phyloP scores from a whole-genome alignment of 495 filamentous ascomycete genomes.

The Trichocladium antarcticum region DNA sequence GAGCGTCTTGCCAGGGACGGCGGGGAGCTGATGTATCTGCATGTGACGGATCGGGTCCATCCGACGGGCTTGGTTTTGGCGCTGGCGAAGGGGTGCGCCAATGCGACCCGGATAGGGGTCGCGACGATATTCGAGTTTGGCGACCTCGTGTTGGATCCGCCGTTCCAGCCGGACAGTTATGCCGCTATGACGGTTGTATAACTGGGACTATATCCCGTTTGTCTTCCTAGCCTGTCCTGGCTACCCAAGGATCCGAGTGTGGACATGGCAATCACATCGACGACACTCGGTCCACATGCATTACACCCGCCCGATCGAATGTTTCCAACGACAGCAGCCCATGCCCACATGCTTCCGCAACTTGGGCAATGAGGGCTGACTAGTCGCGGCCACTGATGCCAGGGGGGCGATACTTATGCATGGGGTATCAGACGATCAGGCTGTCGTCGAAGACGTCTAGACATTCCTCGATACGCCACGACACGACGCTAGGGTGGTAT shows the following conservation, averaged over 20 bases:
- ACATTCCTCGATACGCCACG: background rate
- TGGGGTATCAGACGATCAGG: constrained; percentile 1
- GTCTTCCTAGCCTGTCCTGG: too few species aligned
- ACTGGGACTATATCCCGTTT: too few species aligned
- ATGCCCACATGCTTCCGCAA: background rate
- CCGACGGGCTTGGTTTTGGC: background rate
- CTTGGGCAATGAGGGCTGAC: background rate
- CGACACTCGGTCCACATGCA: background rate
- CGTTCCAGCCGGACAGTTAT: background rate
- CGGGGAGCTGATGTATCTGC: background rate
- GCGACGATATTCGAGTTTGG: background rate
- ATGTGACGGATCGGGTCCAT: background rate
- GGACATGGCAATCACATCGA: too few species aligned
- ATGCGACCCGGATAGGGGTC: background rate
- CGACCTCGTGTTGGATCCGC: background rate
- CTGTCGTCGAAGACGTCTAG: background rate
- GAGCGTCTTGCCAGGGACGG: too few species aligned
- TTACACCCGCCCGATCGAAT: background rate
- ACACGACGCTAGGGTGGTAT: background rate
- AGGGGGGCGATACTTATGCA: background rate
- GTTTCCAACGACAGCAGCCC: background rate
- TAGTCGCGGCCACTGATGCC: background rate
- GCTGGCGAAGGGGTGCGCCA: background rate
- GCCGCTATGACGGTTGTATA: background rate
- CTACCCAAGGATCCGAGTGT: too few species aligned